phyloP scores from a whole-genome alignment of 148 eudicot species.

The Cornus controversa region DNA sequence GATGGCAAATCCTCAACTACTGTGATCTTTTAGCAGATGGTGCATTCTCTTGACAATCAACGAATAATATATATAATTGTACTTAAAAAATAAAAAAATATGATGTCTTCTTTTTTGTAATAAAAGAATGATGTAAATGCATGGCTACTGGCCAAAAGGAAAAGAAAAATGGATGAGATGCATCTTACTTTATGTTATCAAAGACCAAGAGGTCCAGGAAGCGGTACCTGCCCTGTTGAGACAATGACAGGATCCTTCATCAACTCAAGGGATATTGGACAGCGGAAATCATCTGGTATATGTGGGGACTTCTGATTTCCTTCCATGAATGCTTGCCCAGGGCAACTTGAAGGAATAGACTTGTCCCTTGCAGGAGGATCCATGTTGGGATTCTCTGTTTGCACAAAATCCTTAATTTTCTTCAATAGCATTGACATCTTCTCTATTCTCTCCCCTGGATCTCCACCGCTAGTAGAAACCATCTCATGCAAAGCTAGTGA shows the following conservation, averaged over 20 bases:
- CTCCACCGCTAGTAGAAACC: conserved; percentile 63
- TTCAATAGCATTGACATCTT: conserved; percentile 85
- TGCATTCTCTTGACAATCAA: no score
- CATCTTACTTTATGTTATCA: background rate
- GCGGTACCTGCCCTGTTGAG: conserved; percentile 88
- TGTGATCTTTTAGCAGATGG: no score
- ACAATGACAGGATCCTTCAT: conserved; percentile 98
- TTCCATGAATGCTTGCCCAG: conserved; percentile 45
- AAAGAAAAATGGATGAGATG: background rate
- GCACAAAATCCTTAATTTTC: conserved; percentile 89
- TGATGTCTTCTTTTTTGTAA: no score
- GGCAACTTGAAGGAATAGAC: conserved; percentile 35
- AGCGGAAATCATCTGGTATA: conserved; percentile 93
- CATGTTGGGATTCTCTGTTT: conserved; percentile 63
- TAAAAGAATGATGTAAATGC: no score
- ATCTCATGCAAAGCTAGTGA: conserved; percentile 90
- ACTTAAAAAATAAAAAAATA: no score
- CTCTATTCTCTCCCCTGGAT: conserved; percentile 88
- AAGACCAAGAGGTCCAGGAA: background rate
- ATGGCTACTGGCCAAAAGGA: no score
- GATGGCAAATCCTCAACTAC: background rate
- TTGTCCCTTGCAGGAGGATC: conserved; percentile 48
- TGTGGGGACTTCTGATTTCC: conserved; percentile 43
- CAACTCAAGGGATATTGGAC: conserved; percentile 90
- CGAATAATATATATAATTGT: no score